Conservation (phyloP, 306 rosid genomes). For the Hylodesmum podocarpum region DNA sequence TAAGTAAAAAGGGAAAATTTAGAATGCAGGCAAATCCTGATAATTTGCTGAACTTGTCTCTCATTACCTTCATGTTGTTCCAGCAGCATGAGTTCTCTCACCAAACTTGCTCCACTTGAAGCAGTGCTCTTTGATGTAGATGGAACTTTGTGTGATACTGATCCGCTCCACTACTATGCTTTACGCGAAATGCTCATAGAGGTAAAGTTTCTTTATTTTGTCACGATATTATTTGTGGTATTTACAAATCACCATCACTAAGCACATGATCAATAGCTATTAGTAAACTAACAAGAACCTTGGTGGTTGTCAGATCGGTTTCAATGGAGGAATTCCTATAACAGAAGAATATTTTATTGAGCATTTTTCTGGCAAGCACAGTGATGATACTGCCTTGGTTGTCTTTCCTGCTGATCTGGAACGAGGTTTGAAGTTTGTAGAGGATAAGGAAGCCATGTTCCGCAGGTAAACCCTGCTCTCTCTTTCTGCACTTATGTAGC, state of each 20-base stretch:
- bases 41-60: neutral
- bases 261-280: neutral
- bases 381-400: constrained; percentile 58
- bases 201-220: constrained; percentile 43
- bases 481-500: too few species aligned
- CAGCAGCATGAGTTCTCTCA: constrained; percentile 62
- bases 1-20: neutral
- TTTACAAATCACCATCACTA: constrained; percentile 18
- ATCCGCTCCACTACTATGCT: constrained; percentile 75
- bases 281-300: constrained; percentile 30
- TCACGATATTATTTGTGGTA: neutral
- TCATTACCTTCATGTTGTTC: constrained; percentile 33
- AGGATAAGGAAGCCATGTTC: constrained; percentile 87
- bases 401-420: constrained; percentile 73
- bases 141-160: constrained; percentile 93
- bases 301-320: constrained; percentile 70
- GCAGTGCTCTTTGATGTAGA: constrained; percentile 91
- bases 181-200: constrained; percentile 81
- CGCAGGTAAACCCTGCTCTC: constrained; percentile 50
- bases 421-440: constrained; percentile 74
- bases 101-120: constrained; percentile 68
- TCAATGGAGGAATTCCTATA: constrained; percentile 85
- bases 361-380: constrained; percentile 74
- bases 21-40: neutral
- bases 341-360: constrained; percentile 69